Percentiles rank a stretch among this genome's conserved stretches.
phyloP scores from a whole-genome alignment of 257 asterid species.

The Jacaranda copaia region DNA sequence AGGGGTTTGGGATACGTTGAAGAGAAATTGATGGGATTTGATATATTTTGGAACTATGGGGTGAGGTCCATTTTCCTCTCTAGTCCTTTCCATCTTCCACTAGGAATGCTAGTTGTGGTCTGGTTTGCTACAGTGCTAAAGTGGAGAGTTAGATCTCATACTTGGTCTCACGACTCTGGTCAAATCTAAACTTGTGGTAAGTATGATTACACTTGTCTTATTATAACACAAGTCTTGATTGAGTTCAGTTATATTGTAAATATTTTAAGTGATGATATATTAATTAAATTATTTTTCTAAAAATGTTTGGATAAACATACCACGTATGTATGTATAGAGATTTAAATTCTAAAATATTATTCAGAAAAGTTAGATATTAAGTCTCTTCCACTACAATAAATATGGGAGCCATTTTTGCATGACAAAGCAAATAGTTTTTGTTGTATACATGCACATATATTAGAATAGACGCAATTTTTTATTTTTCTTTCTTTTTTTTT shows the following conservation, averaged over 20 bases:
- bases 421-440: neutral
- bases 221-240: neutral
- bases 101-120: conserved; percentile 25
- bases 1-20: conserved; percentile 40
- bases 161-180: conserved; percentile 37
- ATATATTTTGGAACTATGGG: conserved; percentile 35
- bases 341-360: neutral
- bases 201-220: conserved; percentile 37
- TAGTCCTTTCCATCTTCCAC: conserved; percentile 30
- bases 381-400: neutral
- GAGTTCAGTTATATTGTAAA: no score
- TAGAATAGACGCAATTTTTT: no score
- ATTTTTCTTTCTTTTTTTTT: no score
- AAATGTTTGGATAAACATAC: neutral
- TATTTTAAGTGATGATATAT: neutral
- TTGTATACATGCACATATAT: neutral
- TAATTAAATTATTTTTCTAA: neutral
- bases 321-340: neutral
- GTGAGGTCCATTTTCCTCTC: conserved; percentile 32
- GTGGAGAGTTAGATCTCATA: conserved; percentile 37
- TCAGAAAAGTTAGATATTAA: neutral
- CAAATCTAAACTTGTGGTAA: conserved; percentile 32
- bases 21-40: conserved; percentile 60
- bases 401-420: neutral
- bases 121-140: conserved; percentile 7